Percentiles rank a stretch among this genome's conserved stretches.
These are phyloP conservation scores for Gaeumannomyces tritici DNA, from an alignment of 2,329 filamentous ascomycete genomes.

Conservation along the genomic window DNA sequence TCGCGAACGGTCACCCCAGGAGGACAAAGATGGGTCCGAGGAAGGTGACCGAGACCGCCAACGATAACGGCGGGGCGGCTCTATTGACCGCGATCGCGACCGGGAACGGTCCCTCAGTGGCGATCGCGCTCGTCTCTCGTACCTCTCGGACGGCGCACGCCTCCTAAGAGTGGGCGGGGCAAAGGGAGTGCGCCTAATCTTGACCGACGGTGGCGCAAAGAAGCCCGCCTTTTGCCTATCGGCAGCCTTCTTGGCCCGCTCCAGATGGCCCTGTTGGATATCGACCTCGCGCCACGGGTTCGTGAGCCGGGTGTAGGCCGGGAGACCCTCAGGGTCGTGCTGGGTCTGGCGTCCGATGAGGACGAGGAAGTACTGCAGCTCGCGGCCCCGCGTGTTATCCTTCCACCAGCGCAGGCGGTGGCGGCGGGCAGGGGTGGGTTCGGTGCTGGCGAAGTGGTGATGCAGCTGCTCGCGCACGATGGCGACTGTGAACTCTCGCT, in stretches of 20 bases:
- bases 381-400: not conserved
- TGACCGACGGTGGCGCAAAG: not conserved
- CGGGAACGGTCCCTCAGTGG: not conserved
- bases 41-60: not conserved
- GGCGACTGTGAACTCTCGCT: constrained; percentile 16
- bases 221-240: not conserved
- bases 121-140: not conserved
- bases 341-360: constrained; percentile 1
- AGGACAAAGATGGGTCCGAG: not conserved
- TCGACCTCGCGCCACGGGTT: constrained; percentile 4
- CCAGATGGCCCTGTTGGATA: not conserved
- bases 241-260: not conserved
- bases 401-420: constrained; percentile 4
- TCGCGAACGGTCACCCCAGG: not conserved
- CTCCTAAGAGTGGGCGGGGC: not conserved
- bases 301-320: not conserved
- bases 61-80: not conserved
- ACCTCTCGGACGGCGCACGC: not conserved
- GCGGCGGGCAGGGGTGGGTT: not conserved
- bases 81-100: not conserved
- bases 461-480: constrained; percentile 14
- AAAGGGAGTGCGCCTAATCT: not conserved
- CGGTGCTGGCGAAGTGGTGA: constrained; percentile 11
- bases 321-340: not conserved
- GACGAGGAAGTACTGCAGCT: not conserved